Base-by-base conservation (phyloP, 1,139 yeast genomes). In the Wickerhamomyces sp. region DNA sequence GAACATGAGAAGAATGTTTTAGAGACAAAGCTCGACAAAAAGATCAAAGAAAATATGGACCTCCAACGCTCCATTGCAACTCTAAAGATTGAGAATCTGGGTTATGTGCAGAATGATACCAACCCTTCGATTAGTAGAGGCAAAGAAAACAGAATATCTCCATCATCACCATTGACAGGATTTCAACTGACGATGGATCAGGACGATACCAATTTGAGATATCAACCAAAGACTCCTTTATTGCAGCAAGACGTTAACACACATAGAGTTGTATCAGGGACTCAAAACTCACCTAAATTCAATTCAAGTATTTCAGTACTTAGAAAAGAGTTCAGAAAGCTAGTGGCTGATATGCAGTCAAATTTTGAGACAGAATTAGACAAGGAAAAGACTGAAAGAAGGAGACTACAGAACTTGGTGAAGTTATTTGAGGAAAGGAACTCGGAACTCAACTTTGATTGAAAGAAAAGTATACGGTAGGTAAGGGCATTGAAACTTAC, bases 301-400 rank as follows among this genome's bases (percentile, higher is more conserved):
- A 46, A 40, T 35, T 46, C 53, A 1, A 48, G 54, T 17, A 46
- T 54, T 28, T 51, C 64, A 0, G 76, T 81, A 2, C 64, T 85
- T 50, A 69, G 89, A 42, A 74, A 79, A 49, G 90, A 85, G 59
- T 85, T 85, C 65, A 79, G 78, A 54, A 78, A 76, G 52, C 72
- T 84, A 31, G 81, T 84, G 1, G 66, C 69, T 40, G 83, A 78
- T 35, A 70, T 85, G 46, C 84, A 80, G 46, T 74, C 70, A 33
- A 77, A 74, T 45, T 81, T 81, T 52, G 81, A 76, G 47, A 59
- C 66, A 21, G 84, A 81, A 49, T 58, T 83, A 43, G 68, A 70
- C 33, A 74, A 72, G 53, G 87, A 81, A 56, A 70, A 78, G 38
- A 56, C 67, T n/a, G 78, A 72, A 46, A 66, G 79, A 47, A 65